Conservation (phyloP, 2,329 filamentous ascomycete species). For the Colletotrichum coccodes region DNA sequence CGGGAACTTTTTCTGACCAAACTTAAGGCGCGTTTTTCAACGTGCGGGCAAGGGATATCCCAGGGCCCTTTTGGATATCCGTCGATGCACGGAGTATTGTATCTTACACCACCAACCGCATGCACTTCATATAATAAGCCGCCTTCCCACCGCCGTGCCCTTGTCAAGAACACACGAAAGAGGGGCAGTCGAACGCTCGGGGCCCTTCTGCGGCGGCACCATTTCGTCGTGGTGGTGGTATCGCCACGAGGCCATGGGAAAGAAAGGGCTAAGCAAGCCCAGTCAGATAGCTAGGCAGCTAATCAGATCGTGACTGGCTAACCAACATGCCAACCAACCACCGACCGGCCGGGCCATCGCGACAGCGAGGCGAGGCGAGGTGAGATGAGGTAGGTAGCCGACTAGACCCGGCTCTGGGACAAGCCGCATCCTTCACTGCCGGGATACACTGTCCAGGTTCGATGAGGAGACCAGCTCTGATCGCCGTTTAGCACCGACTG, state of each 20-base stretch:
- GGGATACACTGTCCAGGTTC: background rate
- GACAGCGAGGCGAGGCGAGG: background rate
- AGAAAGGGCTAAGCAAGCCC: background rate
- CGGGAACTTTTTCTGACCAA: background rate
- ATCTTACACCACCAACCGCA: background rate
- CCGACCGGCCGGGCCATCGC: background rate
- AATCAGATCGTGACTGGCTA: background rate
- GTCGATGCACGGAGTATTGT: background rate
- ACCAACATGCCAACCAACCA: background rate
- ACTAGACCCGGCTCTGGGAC: background rate
- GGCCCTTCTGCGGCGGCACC: background rate
- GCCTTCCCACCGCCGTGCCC: background rate
- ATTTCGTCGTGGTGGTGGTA: constrained; percentile 1
- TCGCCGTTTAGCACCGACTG: background rate
- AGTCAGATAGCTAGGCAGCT: background rate
- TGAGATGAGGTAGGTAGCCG: background rate
- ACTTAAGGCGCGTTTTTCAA: background rate
- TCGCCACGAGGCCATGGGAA: background rate
- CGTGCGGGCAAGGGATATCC: background rate
- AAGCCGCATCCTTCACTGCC: background rate
- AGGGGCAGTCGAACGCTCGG: background rate
- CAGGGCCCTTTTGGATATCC: background rate
- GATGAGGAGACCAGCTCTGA: background rate
- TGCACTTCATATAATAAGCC: constrained; percentile 8
- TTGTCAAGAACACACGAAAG: background rate